Evolutionary conservation across 208 protist genomes (phyloP), one percentile per base, ranked within the genome.

Genomic region (Phytomonas sp.): DNA sequence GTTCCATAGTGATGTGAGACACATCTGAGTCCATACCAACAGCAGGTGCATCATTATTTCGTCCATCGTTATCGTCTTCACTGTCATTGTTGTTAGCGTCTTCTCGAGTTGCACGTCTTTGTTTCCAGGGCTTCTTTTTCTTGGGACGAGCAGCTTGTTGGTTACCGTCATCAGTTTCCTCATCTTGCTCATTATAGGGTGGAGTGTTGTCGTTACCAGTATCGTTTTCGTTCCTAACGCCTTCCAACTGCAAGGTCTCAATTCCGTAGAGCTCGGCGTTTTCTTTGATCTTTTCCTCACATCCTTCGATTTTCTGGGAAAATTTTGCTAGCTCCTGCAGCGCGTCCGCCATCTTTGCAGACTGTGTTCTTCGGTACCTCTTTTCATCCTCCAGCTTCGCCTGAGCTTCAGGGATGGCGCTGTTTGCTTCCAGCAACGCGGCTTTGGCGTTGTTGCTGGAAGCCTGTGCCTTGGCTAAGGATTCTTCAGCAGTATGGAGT

Each of bases 251-350:
- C 31, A 93, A 79, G 30, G 92, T 94, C 63, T 93, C 87, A 36
- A 80, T 71, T 34, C 93, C 93, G 69, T 95, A 97, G n/a, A 94
- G 71, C 75, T 91, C 84, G 2, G 81, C 82, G 70, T 94, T 96
- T 64, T 93, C 84, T 23, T 77, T 74, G 26, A 97, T 93, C 63
- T 93, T 93, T 72, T 83, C 80, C 73, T 96, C 90, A 70, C 84
- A 90, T 30, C 83, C 82, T 11, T 94, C 86, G 68, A 94, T 95
- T 71, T 95, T 95, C 74, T 95, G 82, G 71, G 87, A 80, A 75
- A 87, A 94, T 75, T 96, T 91, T 31, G 77, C 81, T 14, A 97
- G 62, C 69, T 94, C 87, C 75, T 93, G 83, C 66, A 93, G 70
- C 30, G 83, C 80, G 64, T 95, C 86, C 6, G 87, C 87, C 40